Evolutionary conservation across 2,329 filamentous ascomycete species (phyloP).

Genomic region (Onygenales sp.): DNA sequence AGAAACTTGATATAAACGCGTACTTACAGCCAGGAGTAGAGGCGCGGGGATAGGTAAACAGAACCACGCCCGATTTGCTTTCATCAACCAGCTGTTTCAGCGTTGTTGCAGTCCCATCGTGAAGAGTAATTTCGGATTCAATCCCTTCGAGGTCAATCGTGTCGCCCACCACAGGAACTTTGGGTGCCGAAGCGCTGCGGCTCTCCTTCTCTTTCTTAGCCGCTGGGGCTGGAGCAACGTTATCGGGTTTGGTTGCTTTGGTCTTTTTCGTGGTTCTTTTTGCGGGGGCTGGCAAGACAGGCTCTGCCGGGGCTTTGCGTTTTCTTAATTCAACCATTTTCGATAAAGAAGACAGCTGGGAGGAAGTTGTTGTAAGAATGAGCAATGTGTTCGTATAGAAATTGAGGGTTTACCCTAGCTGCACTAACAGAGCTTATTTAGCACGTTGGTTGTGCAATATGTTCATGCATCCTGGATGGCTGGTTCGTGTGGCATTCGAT

Average conservation of each 20-base stretch:
- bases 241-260: not conserved
- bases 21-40: constrained; percentile 86
- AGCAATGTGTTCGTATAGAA: not conserved
- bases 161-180: constrained; percentile 29
- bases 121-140: constrained; percentile 66
- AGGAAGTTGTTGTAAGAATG: not conserved
- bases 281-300: constrained; percentile 41
- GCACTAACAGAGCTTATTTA: no score
- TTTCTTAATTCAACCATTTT: constrained; percentile 51
- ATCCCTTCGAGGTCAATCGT: constrained; percentile 46
- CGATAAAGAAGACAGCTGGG: not conserved
- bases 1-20: not conserved
- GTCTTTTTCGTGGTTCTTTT: constrained; percentile 17
- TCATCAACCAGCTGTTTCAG: constrained; percentile 71
- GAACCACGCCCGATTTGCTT: constrained; percentile 75
- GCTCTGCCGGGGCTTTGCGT: constrained; percentile 45
- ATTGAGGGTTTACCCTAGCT: no score
- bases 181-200: constrained; percentile 17
- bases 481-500: no score
- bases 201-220: constrained; percentile 20
- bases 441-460: no score
- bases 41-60: constrained; percentile 94
- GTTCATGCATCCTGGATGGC: no score
- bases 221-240: constrained; percentile 7
- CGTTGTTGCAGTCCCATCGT: constrained; percentile 72